Percentiles rank a stretch among this genome's conserved stretches.
Evolutionary conservation across 331 rosid genomes (phyloP).

Genomic region (Quercus tomentella): DNA sequence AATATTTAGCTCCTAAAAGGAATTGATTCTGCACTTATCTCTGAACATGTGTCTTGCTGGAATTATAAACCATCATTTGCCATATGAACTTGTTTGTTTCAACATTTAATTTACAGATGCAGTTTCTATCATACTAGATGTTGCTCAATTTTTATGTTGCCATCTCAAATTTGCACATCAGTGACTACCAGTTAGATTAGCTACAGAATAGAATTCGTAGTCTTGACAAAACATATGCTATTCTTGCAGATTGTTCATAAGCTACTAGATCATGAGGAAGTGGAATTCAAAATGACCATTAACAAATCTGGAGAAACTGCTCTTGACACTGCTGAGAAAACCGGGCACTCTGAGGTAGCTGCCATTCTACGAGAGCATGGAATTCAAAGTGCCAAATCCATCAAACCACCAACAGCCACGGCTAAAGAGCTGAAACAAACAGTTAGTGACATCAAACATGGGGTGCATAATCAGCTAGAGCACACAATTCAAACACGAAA

Average conservation of each 20-base stretch:
- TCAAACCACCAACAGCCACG: constrained; percentile 39
- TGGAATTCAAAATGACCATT: constrained; percentile 27
- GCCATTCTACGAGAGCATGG: constrained; percentile 42
- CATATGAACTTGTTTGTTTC: too few species aligned
- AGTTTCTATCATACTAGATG: too few species aligned
- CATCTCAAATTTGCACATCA: neutral
- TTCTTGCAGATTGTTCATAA: constrained; percentile 51
- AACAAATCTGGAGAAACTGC: constrained; percentile 69
- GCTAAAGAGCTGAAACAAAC: constrained; percentile 64
- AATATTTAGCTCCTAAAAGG: too few species aligned
- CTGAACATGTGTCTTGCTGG: neutral
- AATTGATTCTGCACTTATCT: too few species aligned
- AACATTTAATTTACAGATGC: too few species aligned
- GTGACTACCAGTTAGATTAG: neutral
- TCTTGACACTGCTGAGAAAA: constrained; percentile 63
- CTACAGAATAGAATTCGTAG: neutral
- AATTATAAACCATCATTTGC: neutral
- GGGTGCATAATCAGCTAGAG: constrained; percentile 79
- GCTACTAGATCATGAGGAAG: constrained; percentile 45
- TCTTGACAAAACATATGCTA: constrained; percentile 3
- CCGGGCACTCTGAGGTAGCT: constrained; percentile 30
- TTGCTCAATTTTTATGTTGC: neutral
- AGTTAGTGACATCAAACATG: constrained; percentile 65
- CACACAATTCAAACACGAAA: constrained; percentile 63
- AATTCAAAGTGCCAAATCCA: constrained; percentile 54